These are phyloP conservation scores for Cochlearia excelsa DNA, from an alignment of 345 rosid genomes.

Conservation along the genomic window DNA sequence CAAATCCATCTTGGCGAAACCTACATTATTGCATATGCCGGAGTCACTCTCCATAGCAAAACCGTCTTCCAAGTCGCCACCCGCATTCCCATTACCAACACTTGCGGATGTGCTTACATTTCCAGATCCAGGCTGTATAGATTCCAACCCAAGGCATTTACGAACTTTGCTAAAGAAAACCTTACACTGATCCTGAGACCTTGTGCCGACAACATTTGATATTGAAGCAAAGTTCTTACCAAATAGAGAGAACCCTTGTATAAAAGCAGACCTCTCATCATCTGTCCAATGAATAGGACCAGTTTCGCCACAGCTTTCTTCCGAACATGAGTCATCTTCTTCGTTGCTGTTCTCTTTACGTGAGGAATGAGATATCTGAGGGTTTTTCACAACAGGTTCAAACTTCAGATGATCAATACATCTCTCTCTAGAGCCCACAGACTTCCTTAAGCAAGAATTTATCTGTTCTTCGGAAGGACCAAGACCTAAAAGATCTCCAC, in stretches of 20 bases:
- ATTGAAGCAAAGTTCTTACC: constrained; percentile 86
- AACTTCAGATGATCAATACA: constrained; percentile 44
- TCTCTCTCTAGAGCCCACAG: constrained; percentile 55
- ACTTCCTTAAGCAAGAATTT: constrained; percentile 75
- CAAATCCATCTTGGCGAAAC: constrained; percentile 40
- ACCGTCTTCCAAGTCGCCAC: constrained; percentile 72
- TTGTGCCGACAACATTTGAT: constrained; percentile 60
- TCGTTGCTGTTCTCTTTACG: constrained; percentile 43
- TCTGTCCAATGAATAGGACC: constrained; percentile 90
- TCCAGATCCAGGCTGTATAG: constrained; percentile 45
- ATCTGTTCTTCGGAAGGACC: constrained; percentile 91
- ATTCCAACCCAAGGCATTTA: constrained; percentile 87
- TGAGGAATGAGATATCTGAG: constrained; percentile 53
- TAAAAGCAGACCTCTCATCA: constrained; percentile 69
- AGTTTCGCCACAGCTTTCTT: constrained; percentile 90
- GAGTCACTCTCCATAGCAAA: constrained; percentile 53
- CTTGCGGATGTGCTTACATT: constrained; percentile 42
- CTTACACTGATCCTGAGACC: constrained; percentile 80
- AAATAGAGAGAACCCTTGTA: constrained; percentile 64
- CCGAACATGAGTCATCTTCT: constrained; percentile 86
- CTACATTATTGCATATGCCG: constrained; percentile 43
- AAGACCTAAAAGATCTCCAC: constrained; percentile 84
- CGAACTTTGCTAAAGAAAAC: constrained; percentile 91
- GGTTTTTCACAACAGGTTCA: constrained; percentile 44
- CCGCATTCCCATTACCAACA: constrained; percentile 50